Percentiles rank a stretch among this genome's conserved stretches.
phyloP scores from a whole-genome alignment of 2,329 filamentous ascomycete genomes.

The Chaetomium strumarium region DNA sequence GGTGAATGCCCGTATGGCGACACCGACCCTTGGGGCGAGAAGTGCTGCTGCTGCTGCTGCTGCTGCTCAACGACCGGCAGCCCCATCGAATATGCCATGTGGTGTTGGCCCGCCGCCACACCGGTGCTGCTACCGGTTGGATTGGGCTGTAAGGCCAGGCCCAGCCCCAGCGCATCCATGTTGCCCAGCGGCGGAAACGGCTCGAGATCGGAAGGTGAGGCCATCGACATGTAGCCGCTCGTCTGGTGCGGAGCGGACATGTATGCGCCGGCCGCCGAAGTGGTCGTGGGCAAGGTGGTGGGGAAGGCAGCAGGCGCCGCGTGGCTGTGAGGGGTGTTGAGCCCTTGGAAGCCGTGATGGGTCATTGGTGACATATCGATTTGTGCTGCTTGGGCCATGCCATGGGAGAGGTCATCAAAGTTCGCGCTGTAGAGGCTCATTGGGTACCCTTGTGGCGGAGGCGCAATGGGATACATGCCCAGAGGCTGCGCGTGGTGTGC shows the following conservation, averaged over 20 bases:
- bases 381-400: constrained; percentile 10
- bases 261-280: constrained; percentile 3
- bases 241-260: background rate
- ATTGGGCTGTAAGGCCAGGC: constrained; percentile 33
- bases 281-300: constrained; percentile 13
- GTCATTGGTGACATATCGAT: constrained; percentile 11
- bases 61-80: background rate
- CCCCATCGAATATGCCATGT: constrained; percentile 24
- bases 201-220: constrained; percentile 27
- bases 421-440: constrained; percentile 13
- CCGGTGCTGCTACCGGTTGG: background rate
- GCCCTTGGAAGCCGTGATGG: constrained; percentile 17
- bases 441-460: constrained; percentile 14
- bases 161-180: constrained; percentile 35
- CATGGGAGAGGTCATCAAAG: constrained; percentile 15
- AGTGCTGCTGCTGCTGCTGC: constrained; percentile 27
- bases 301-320: constrained; percentile 3
- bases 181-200: constrained; percentile 31
- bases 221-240: constrained; percentile 15
- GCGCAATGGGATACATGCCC: constrained; percentile 16
- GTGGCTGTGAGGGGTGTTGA: constrained; percentile 17
- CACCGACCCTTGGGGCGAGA: constrained; percentile 36
- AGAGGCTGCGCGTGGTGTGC: constrained; percentile 12
- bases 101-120: background rate
- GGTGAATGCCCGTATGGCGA: constrained; percentile 41